Percentiles rank a stretch among this genome's conserved stretches.
Conservation (phyloP, 139 green algal species). For the Haematococcus lacustris region DNA sequence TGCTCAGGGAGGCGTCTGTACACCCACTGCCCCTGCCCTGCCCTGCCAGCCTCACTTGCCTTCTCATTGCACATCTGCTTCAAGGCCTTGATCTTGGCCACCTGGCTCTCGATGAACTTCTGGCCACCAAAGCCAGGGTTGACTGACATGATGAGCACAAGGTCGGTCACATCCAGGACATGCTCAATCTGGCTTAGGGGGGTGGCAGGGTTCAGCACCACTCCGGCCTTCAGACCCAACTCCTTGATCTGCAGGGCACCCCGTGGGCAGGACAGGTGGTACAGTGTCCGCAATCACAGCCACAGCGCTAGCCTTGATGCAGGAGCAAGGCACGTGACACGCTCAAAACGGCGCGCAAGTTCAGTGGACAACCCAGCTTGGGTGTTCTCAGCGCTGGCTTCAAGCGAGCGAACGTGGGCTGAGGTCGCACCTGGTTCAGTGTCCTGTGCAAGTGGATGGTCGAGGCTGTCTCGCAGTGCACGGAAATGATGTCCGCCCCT, state of each 20-base stretch:
- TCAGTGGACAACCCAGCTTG: too few species aligned
- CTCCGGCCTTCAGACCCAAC: conserved; percentile 88
- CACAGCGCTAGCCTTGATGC: too few species aligned
- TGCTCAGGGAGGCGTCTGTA: too few species aligned
- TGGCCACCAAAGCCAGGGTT: conserved; percentile 99
- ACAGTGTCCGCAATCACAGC: too few species aligned
- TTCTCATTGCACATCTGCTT: conserved; percentile 83
- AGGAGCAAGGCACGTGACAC: too few species aligned
- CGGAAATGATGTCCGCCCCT: conserved; percentile 97
- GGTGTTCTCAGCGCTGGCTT: too few species aligned
- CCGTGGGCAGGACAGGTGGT: not conserved
- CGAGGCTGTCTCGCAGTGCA: conserved; percentile 82
- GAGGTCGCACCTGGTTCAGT: conserved; percentile 84
- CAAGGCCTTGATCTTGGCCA: conserved; percentile 87
- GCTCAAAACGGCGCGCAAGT: too few species aligned
- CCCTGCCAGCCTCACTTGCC: too few species aligned
- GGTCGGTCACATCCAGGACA: conserved; percentile 83
- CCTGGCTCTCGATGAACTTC: conserved; percentile 95
- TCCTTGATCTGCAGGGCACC: conserved; percentile 98
- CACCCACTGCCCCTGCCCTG: conserved; percentile 57
- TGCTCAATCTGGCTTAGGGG: conserved; percentile 80
- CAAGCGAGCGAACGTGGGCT: too few species aligned
- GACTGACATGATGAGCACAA: conserved; percentile 97
- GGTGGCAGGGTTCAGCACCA: conserved; percentile 97
- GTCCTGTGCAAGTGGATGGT: conserved; percentile 95